Percentiles rank a stretch among this genome's conserved stretches.
These are phyloP conservation scores for Eucalyptus brandiana DNA, from an alignment of 345 rosid genomes.

Conservation along the genomic window DNA sequence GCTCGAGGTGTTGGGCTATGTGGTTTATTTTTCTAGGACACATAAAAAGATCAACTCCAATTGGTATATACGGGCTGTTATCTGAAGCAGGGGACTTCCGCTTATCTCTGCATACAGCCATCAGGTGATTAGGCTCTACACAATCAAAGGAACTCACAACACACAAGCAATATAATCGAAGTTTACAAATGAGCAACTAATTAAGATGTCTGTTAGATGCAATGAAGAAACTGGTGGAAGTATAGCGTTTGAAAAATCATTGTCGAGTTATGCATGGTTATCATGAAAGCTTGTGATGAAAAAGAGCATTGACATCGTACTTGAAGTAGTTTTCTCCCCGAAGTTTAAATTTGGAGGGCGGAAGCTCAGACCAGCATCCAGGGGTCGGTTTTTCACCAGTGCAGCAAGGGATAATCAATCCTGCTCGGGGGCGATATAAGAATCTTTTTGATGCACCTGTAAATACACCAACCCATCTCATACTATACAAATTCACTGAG, in stretches of 20 bases:
- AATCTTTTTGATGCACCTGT: conserved; percentile 53
- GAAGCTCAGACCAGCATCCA: conserved; percentile 60
- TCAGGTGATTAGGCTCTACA: neutral
- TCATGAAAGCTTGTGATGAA: neutral
- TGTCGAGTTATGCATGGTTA: neutral
- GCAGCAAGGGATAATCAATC: conserved; percentile 30
- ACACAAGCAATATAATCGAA: neutral
- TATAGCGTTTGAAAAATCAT: neutral
- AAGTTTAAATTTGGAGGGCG: conserved; percentile 61
- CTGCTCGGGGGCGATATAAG: conserved; percentile 49
- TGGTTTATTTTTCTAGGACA: conserved; percentile 83
- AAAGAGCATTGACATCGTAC: conserved; percentile 17
- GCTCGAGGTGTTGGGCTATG: conserved; percentile 83
- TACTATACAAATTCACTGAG: neutral
- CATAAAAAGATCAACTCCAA: conserved; percentile 71
- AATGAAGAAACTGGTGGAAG: neutral
- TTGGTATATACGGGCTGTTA: conserved; percentile 48
- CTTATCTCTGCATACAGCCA: conserved; percentile 55
- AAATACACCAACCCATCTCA: neutral
- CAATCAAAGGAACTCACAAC: neutral
- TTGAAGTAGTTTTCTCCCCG: conserved; percentile 57
- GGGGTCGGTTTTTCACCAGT: conserved; percentile 25
- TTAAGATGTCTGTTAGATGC: neutral
- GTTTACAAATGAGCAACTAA: neutral
- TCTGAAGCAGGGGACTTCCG: conserved; percentile 60